Evolutionary conservation across 495 filamentous ascomycete genomes (phyloP), one percentile per base, ranked within the genome.

Genomic region (Xylaria nigripes): DNA sequence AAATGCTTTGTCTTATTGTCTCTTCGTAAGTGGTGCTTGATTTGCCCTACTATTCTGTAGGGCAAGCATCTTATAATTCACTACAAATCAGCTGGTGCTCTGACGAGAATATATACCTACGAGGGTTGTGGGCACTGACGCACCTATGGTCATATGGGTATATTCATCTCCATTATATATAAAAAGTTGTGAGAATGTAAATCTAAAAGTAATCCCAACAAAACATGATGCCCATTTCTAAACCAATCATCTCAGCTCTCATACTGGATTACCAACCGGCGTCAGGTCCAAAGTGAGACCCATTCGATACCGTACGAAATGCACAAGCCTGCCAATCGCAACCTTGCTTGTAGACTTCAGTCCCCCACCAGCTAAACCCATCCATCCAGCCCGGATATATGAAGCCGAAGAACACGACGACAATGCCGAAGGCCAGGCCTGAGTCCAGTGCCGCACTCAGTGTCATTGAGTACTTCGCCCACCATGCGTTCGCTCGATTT

Each of bases 391-490:
- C 84, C 0, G 87, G 83, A 64, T 87, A 93, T 16, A 86, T 77
- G 43, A 93, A 80, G 0, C 80, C 84, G 63, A 95, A 93, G 66
- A 95, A 93, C 6, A 93, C 81, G 1, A 92, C 76, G 6, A 93
- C 81, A 2, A 91, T 79, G 0, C 83, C 84, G 60, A 89, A 84
- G 3, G 89, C 89, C 15, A 92, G 63, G 1, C 86, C 86, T 2
- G 88, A 90, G 50, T 94, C 89, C 34, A 95, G 72, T 10, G 86
- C 89, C 1, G 89, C 89, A 32, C 80, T 85, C 25, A 94, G 72
- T 0, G 86, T 91, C 86, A 91, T 91, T 16, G 85, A 91, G 67
- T 95, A 95, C 67, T 94, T 92, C 1, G 80, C 81, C 87, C 86
- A 92, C 89, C 89, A 94, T 5, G 75, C 81, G 1, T 63, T 68